Evolutionary conservation across 2,329 filamentous ascomycete species (phyloP), one percentile per base, ranked within the genome.

Genomic region (Orbilia ellipsospora): DNA sequence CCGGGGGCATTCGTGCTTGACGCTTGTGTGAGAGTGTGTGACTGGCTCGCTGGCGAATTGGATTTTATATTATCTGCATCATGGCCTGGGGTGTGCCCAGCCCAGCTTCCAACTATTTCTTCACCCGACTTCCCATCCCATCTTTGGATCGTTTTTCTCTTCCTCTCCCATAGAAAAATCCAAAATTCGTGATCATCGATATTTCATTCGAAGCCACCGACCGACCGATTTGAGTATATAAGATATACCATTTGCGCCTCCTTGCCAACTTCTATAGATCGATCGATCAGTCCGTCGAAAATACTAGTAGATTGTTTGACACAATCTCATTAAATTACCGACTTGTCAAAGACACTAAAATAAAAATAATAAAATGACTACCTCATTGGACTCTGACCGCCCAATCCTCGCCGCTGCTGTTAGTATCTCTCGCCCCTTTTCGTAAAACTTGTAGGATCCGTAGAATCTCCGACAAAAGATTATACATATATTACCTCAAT

Each of bases 301-400:
- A 28, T 2, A 20, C n/a, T n/a, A 31, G 13, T 23, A n/a, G 72
- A 69, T 75, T 75, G 72, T 75, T 75, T 75, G 72, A 75, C 54
- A 75, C 72, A 64, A 61, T 75, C 72, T 13, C 50, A 52, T 62
- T 52, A 20, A 13, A 23, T 18, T 15, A 26, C 54, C 70, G 28
- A 64, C 52, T n/a, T 42, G 42, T 40, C 42, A 44, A 74, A 54
- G 57, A 28, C 26, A 40, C 31, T 10, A 6, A 36, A 36, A 2
- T 36, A 36, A 36, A 36, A 36, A 36, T 36, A 36, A 36, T 44
- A 56, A 57, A 44, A 74, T 74, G 70, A 68, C 70, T 28, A 75
- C 72, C 45, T 75, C 72, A 15, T 45, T 75, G 45, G 72, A 75
- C 28, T 75, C 72, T 52, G 72, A 75, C 36, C 72, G 72, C 45